phyloP scores from a whole-genome alignment of 1,284 basidiomycete species.

The Leccinum solheimii region DNA sequence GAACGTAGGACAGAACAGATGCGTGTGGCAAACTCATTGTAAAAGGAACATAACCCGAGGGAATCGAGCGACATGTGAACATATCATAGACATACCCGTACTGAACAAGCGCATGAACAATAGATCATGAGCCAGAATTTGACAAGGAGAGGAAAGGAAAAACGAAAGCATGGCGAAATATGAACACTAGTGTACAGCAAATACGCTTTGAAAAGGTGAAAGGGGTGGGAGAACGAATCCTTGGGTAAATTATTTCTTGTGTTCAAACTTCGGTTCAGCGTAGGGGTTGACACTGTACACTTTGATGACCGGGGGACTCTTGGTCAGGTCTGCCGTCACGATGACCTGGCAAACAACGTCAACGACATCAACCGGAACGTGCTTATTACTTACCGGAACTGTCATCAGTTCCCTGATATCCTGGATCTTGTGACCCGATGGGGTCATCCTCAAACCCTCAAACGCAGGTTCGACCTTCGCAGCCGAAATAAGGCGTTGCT shows the following conservation, averaged over 20 bases:
- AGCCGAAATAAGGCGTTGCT: constrained; percentile 76
- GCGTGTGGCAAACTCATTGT: constrained; percentile 15
- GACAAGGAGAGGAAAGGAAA: constrained; percentile 28
- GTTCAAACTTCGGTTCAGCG: constrained; percentile 47
- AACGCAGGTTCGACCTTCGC: constrained; percentile 71
- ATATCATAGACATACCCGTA: constrained; percentile 35
- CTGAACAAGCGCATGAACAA: constrained; percentile 32
- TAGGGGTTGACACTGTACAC: constrained; percentile 89
- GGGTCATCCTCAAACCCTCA: constrained; percentile 73
- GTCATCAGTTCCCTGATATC: constrained; percentile 89
- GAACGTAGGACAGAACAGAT: constrained; percentile 22
- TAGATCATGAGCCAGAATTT: constrained; percentile 30
- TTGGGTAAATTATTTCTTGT: constrained; percentile 34
- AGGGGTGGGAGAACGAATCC: constrained; percentile 2
- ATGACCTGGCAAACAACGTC: constrained; percentile 63
- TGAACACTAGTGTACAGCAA: constrained; percentile 34
- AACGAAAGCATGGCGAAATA: constrained; percentile 35
- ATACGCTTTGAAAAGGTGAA: constrained; percentile 8
- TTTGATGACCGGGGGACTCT: constrained; percentile 92
- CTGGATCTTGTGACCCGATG: constrained; percentile 86
- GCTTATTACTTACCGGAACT: constrained; percentile 70
- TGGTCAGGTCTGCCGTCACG: constrained; percentile 89
- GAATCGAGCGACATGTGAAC: constrained; percentile 26
- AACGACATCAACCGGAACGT: constrained; percentile 2
- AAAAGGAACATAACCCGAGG: constrained; percentile 18